Evolutionary conservation across 768 basidiomycete genomes (phyloP).

Genomic region (Amanita rubescens): DNA sequence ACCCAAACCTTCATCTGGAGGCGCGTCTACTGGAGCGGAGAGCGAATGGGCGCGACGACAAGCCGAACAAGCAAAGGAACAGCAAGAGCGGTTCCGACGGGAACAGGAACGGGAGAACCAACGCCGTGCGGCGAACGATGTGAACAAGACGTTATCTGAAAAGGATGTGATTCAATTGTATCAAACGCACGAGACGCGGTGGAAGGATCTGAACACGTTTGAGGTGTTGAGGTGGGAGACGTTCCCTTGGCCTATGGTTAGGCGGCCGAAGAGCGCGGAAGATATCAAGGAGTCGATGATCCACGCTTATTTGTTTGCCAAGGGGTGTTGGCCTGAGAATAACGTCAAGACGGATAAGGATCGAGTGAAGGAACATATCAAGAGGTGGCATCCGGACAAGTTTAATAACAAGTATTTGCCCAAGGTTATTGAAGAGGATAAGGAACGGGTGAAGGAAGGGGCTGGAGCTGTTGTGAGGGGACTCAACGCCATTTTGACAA

Average conservation of each 20-base stretch:
- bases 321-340: conserved; percentile 42
- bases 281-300: conserved; percentile 53
- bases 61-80: conserved; percentile 53
- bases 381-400: conserved; percentile 77
- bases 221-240: conserved; percentile 50
- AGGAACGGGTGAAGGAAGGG: conserved; percentile 62
- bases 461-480: conserved; percentile 64
- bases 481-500: conserved; percentile 63
- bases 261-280: conserved; percentile 46
- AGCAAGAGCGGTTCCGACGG: conserved; percentile 61
- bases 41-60: conserved; percentile 59
- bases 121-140: conserved; percentile 35
- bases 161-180: conserved; percentile 52
- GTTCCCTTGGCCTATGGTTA: conserved; percentile 73
- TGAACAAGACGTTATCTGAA: conserved; percentile 28
- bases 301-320: conserved; percentile 54
- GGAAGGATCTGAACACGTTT: conserved; percentile 39
- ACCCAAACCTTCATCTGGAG: conserved; percentile 11
- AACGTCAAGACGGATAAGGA: conserved; percentile 57
- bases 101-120: conserved; percentile 63
- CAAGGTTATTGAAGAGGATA: conserved; percentile 56
- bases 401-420: conserved; percentile 65
- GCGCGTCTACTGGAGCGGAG: conserved; percentile 24
- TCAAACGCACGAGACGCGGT: conserved; percentile 55
- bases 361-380: conserved; percentile 67